Percentiles rank a stretch among this genome's conserved stretches.
phyloP scores from a whole-genome alignment of 2,329 filamentous ascomycete species.

The Fusarium sulawesiense region DNA sequence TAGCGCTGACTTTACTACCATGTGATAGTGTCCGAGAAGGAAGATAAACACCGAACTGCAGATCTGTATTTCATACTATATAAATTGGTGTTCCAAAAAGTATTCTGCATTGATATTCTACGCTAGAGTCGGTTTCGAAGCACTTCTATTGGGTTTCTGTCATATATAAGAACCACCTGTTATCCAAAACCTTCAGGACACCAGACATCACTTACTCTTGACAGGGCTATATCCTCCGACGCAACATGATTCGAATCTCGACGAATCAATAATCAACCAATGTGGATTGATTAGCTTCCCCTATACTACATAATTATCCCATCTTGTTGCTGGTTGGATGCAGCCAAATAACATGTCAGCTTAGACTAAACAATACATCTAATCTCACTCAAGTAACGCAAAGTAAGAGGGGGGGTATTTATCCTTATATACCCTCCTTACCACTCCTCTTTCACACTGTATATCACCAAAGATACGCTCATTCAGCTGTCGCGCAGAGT shows the following conservation, averaged over 20 bases:
- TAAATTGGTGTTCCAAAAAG: background rate
- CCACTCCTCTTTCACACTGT: background rate
- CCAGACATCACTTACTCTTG: background rate
- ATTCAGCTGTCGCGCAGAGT: background rate
- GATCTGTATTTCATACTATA: background rate
- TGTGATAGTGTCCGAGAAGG: background rate
- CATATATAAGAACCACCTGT: background rate
- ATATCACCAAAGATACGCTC: background rate
- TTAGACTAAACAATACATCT: background rate
- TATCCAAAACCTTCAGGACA: background rate
- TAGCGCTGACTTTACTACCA: background rate
- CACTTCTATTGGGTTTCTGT: background rate
- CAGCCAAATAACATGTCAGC: background rate
- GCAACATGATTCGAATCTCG: background rate
- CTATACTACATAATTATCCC: background rate
- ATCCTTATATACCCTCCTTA: background rate
- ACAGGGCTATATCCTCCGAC: background rate
- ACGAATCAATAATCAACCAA: background rate
- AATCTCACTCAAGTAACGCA: background rate
- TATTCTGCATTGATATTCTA: background rate
- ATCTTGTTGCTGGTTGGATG: background rate
- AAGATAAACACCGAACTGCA: background rate
- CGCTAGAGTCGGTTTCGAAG: background rate
- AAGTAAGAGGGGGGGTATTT: background rate
- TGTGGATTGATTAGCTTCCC: background rate